phyloP scores from a whole-genome alignment of 2,329 filamentous ascomycete species.

The Coleophoma cylindrospora region DNA sequence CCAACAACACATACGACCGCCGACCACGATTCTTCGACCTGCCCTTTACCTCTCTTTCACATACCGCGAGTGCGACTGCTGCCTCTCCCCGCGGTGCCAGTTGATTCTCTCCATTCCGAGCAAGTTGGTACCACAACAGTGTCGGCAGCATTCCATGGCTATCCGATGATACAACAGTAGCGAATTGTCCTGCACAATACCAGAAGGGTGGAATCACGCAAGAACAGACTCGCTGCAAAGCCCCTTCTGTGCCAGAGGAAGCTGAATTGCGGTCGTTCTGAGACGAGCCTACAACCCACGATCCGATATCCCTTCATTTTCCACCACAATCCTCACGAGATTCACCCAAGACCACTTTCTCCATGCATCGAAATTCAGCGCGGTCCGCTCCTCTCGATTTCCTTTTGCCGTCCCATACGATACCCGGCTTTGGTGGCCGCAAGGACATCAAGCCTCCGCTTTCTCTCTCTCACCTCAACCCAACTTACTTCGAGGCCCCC shows the following conservation, averaged over 20 bases:
- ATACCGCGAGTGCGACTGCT: background rate
- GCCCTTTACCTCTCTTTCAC: background rate
- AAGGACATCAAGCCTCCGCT: slow-evolving; percentile 12
- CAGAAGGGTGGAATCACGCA: too few species aligned
- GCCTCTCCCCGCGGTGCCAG: background rate
- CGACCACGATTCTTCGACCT: background rate
- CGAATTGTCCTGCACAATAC: too few species aligned
- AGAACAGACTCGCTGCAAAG: too few species aligned
- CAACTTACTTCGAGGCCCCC: slow-evolving; percentile 19
- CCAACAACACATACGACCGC: background rate
- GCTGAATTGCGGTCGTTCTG: background rate
- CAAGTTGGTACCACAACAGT: slow-evolving; percentile 12
- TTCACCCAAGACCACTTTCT: slow-evolving; percentile 5
- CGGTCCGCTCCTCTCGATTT: slow-evolving; percentile 24
- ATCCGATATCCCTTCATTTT: background rate
- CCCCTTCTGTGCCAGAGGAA: too few species aligned
- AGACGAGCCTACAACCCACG: background rate
- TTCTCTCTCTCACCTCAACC: slow-evolving; percentile 9
- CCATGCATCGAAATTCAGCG: slow-evolving; percentile 27
- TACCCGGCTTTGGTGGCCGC: slow-evolving; percentile 13
- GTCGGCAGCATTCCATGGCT: slow-evolving; percentile 18
- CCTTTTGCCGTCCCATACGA: slow-evolving; percentile 14
- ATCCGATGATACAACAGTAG: slow-evolving; percentile 10
- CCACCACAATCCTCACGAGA: background rate
- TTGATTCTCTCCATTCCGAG: slow-evolving; percentile 1